A percentile compares a stretch with the other conserved stretches of the same genome.
Conservation (phyloP, 2,329 filamentous ascomycete genomes). For the Penicillium sp. region DNA sequence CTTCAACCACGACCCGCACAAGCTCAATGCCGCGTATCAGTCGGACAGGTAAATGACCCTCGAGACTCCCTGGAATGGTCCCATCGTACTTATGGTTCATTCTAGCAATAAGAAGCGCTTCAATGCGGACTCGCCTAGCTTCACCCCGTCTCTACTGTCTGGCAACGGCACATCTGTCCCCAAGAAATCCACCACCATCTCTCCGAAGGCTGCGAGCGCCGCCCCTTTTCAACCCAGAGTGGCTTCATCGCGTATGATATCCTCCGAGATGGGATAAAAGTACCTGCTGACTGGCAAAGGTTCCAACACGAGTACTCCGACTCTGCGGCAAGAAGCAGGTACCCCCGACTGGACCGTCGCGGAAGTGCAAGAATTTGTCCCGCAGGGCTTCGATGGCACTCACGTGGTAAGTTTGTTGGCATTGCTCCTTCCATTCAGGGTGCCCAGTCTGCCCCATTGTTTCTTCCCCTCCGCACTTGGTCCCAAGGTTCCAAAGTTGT, state of each 20-base stretch:
- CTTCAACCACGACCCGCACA: slow-evolving; percentile 81
- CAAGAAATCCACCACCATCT: slow-evolving; percentile 72
- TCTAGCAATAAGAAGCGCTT: slow-evolving; percentile 63
- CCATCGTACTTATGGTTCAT: background rate
- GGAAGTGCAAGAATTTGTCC: slow-evolving; percentile 52
- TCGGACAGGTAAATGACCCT: slow-evolving; percentile 38
- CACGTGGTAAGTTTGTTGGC: slow-evolving; percentile 50
- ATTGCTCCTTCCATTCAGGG: slow-evolving; percentile 18
- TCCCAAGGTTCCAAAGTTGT: no score
- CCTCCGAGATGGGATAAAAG: slow-evolving; percentile 1
- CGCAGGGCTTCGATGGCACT: slow-evolving; percentile 51
- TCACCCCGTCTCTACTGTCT: slow-evolving; percentile 64
- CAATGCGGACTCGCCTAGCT: slow-evolving; percentile 94
- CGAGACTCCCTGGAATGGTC: background rate
- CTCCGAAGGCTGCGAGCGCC: slow-evolving; percentile 84
- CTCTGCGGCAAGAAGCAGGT: slow-evolving; percentile 37
- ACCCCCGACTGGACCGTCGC: slow-evolving; percentile 47
- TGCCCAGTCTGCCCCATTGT: no score
- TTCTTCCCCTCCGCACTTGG: no score
- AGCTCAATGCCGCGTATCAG: slow-evolving; percentile 47
- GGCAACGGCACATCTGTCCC: slow-evolving; percentile 38
- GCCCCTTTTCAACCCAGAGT: slow-evolving; percentile 55
- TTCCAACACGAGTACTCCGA: slow-evolving; percentile 43
- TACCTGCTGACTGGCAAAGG: slow-evolving; percentile 33
- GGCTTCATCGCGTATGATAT: slow-evolving; percentile 39